A percentile compares a stretch with the other conserved stretches of the same genome.
Evolutionary conservation across 208 protist species (phyloP).

Genomic region (Wallacemonas sp.): DNA sequence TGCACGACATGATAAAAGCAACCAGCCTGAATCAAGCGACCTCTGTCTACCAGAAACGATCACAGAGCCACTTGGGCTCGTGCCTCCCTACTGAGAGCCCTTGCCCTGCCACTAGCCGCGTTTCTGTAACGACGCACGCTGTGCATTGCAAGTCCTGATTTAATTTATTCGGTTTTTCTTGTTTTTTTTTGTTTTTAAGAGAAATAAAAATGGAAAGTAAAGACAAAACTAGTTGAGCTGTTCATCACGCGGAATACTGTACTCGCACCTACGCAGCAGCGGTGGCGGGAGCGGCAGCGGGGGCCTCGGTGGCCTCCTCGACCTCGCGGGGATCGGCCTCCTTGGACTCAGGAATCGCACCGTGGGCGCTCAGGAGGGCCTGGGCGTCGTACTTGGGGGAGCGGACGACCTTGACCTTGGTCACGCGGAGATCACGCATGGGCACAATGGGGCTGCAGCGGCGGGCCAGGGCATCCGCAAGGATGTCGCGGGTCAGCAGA

Average conservation of each 20-base stretch:
- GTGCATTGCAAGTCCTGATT: too few species aligned
- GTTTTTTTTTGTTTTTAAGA: conserved; percentile 2
- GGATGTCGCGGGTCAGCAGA: conserved; percentile 94
- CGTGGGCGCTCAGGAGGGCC: conserved; percentile 93
- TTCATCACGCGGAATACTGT: conserved; percentile 16
- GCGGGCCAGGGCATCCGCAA: conserved; percentile 96
- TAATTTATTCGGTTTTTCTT: conserved; percentile 8
- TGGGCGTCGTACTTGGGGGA: conserved; percentile 95
- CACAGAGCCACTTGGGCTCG: too few species aligned
- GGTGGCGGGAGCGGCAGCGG: conserved; percentile 31
- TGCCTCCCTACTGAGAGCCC: too few species aligned
- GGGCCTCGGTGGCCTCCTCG: conserved; percentile 69
- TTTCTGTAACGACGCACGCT: too few species aligned
- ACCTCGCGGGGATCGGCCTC: conserved; percentile 78
- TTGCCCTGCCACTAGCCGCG: too few species aligned
- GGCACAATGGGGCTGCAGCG: conserved; percentile 96
- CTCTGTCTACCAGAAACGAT: too few species aligned
- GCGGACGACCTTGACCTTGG: conserved; percentile 98
- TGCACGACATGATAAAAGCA: too few species aligned
- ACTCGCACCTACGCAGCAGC: conserved; percentile 33
- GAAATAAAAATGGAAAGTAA: conserved; percentile 18
- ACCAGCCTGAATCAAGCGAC: too few species aligned
- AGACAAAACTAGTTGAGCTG: conserved; percentile 19
- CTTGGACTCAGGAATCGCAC: conserved; percentile 75
- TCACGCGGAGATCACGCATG: conserved; percentile 97